Evolutionary conservation across 2,329 filamentous ascomycete genomes (phyloP), one percentile per base, ranked within the genome.

Genomic region (Colletotrichum ledebouriae): DNA sequence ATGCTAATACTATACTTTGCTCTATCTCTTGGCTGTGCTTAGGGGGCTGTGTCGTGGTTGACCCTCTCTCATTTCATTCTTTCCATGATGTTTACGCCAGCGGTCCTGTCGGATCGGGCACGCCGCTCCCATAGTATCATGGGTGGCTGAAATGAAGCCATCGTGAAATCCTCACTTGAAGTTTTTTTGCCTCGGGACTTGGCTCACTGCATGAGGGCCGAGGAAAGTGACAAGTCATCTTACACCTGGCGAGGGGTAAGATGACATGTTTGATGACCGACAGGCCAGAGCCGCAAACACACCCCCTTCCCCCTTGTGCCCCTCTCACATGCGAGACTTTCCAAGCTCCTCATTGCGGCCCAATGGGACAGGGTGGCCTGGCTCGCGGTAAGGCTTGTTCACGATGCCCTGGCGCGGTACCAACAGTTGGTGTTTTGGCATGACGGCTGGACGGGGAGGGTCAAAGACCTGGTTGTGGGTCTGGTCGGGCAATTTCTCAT

Each of bases 401-500:
- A 33, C 22, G 39, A 33, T 33, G 41, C 20, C 42, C 44, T 29
- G 17, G 44, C 44, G 15, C 29, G 29, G 29, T 29, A 29, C 29
- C 29, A 9, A 6, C 29, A 29, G 29, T 4, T 46, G 15, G 42
- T 20, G 37, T 42, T 20, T 20, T 6, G 37, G 49, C 20, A 39
- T 44, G 39, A 37, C 49, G 25, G 39, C 22, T 33, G 20, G 33
- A 0, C 25, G 52, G 56, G 29, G 29, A 4, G 29, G 47, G 41
- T n/a, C 17, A 46, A 25, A 15, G 33, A 25, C n/a, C 12, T 15
- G 13, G 44, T 3, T 4, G 60, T 64, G 64, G 64, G 59, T 46
- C 53, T n/a, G 29, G 20, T 64, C 60, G 64, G 64, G 64, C 60
- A 64, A 64, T 67, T 67, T 55, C 59, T 11, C 41, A 55, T 64